These are phyloP conservation scores for Scheffersomyces lignosus DNA, from an alignment of 805 yeast genomes.

Conservation along the genomic window DNA sequence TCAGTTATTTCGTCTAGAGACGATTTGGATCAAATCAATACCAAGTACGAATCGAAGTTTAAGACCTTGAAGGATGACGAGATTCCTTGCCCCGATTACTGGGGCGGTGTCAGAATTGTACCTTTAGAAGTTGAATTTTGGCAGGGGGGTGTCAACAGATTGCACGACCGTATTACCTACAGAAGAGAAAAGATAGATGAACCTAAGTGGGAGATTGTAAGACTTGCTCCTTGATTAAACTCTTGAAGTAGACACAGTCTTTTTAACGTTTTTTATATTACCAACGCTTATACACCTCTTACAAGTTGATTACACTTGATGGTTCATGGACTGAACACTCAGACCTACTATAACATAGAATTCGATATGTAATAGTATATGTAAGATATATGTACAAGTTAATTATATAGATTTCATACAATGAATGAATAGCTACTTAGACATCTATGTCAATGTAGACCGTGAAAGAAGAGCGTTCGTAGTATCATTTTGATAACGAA, in stretches of 20 bases:
- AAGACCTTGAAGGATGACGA: conserved; percentile 55
- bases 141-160: conserved; percentile 91
- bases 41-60: conserved; percentile 53
- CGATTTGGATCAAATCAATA: conserved; percentile 58
- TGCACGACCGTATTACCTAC: conserved; percentile 85
- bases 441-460: too few species aligned
- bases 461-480: too few species aligned
- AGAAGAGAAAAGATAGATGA: conserved; percentile 50
- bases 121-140: conserved; percentile 94
- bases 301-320: too few species aligned
- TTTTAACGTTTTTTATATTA: too few species aligned
- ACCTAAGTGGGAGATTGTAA: conserved; percentile 58
- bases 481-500: too few species aligned
- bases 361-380: too few species aligned
- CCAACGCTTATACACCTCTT: too few species aligned
- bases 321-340: too few species aligned
- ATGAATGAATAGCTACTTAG: too few species aligned
- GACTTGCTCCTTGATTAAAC: conserved; percentile 64
- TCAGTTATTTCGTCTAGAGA: conserved; percentile 55
- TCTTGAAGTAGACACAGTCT: background rate
- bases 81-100: conserved; percentile 86
- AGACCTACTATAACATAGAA: too few species aligned
- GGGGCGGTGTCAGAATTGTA: conserved; percentile 92
- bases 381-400: too few species aligned
- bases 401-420: too few species aligned